Evolutionary conservation across 2,329 filamentous ascomycete species (phyloP).

Genomic region (Penicillium nordicum): DNA sequence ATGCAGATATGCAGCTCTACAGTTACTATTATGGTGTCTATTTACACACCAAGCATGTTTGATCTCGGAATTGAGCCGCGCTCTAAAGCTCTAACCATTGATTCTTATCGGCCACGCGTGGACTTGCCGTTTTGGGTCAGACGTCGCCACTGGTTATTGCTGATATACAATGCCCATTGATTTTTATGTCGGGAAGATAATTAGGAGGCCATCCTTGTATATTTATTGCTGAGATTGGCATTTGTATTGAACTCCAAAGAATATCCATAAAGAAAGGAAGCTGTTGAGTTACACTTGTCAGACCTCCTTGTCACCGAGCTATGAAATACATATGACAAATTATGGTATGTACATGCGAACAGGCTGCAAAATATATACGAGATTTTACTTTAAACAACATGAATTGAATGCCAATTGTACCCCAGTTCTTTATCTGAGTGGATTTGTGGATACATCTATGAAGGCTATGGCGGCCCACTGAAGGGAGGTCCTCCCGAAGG

Average conservation of each 20-base stretch:
- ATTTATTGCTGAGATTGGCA: neutral
- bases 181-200: neutral
- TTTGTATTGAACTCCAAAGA: neutral
- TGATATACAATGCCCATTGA: neutral
- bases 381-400: neutral
- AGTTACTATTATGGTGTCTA: neutral
- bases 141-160: slow-evolving; percentile 11
- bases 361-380: too few species aligned
- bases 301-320: neutral
- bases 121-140: slow-evolving; percentile 17
- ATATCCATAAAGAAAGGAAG: neutral
- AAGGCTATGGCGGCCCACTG: slow-evolving; percentile 14
- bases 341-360: neutral
- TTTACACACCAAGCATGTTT: neutral
- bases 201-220: neutral
- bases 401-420: neutral
- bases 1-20: slow-evolving; percentile 7
- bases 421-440: slow-evolving; percentile 9
- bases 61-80: neutral
- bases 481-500: slow-evolving; percentile 31
- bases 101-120: slow-evolving; percentile 21
- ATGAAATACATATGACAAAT: neutral
- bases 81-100: slow-evolving; percentile 3
- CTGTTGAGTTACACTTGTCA: neutral
- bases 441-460: neutral